Evolutionary conservation across 805 yeast genomes (phyloP).

Genomic region (Wilhelminamyces savonicus): DNA sequence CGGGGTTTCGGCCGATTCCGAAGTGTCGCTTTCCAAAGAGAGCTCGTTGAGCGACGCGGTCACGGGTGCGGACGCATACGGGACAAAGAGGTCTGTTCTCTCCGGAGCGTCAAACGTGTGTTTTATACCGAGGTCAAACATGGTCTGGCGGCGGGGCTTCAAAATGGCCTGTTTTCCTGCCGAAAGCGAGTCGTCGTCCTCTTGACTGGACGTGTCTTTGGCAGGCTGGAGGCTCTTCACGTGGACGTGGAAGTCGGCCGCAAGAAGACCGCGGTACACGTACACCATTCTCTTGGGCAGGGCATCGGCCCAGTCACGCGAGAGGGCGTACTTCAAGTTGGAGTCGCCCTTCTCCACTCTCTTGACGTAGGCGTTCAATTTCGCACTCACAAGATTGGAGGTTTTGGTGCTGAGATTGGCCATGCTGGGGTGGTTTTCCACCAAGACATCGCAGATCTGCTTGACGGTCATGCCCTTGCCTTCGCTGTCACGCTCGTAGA

Average conservation of each 20-base stretch:
- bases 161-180: constrained; percentile 28
- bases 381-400: constrained; percentile 75
- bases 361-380: constrained; percentile 78
- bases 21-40: constrained; percentile 2
- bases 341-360: constrained; percentile 80
- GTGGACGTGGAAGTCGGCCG: constrained; percentile 69
- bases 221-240: constrained; percentile 52
- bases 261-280: constrained; percentile 71
- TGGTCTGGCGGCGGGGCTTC: constrained; percentile 46
- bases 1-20: too few relatives aligned
- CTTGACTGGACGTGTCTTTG: background rate
- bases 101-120: constrained; percentile 36
- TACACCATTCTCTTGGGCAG: constrained; percentile 87
- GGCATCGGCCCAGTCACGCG: constrained; percentile 89
- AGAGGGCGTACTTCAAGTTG: constrained; percentile 62
- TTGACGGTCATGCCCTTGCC: constrained; percentile 86
- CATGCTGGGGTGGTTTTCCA: constrained; percentile 78
- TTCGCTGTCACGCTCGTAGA: constrained; percentile 61
- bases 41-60: constrained; percentile 49
- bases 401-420: constrained; percentile 74
- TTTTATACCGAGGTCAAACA: constrained; percentile 45
- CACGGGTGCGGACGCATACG: constrained; percentile 73
- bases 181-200: constrained; percentile 23
- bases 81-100: constrained; percentile 47
- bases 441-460: constrained; percentile 71